Evolutionary conservation across 768 basidiomycete genomes (phyloP), one percentile per base, ranked within the genome.

Genomic region (Royoungia palumana): DNA sequence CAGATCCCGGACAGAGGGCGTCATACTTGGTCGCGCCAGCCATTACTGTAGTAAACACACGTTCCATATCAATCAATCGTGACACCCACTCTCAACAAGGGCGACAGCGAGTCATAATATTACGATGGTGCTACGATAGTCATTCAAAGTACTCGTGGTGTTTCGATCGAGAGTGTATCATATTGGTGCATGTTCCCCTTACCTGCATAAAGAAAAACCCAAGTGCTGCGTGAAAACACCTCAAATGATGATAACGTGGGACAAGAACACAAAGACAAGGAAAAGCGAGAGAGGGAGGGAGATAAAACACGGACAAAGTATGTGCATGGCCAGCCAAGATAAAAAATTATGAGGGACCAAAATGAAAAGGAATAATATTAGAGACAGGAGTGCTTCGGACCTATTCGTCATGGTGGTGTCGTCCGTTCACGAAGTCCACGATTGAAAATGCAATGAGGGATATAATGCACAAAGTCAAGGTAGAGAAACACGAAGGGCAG

Each of bases 291-390:
- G 20, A 30, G 11, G 16, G 25, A 27, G 42, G 8, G 43, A 40
- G 27, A 41, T 38, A 41, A 46, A 41, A 57, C 62, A 54, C 50
- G 48, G 39, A 42, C 35, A 4, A 55, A 44, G 36, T 60, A 54
- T 58, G 46, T 56, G 54, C 63, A 54, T 58, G 61, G 58, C 61
- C 58, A 60, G 56, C 58, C 63, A 64, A 54, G 47, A 58, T 50
- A 58, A 58, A 50, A 56, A 59, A 40, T 19, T 28, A 54, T 51
- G 50, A 46, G 51, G 49, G 59, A 54, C 49, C 52, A 49, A 44
- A 44, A 49, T 14, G 32, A 49, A 51, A 55, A 36, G 21, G 49
- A 66, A 66, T 64, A 65, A 69, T 48, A 51, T 64, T 68, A 67
- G 56, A 37, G 58, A 67, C 55, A 57, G 60, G 49, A 37, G 51